Percentiles rank a stretch among this genome's conserved stretches.
Conservation (phyloP, 2,329 filamentous ascomycete species). For the Ustilaginoidea virens region DNA sequence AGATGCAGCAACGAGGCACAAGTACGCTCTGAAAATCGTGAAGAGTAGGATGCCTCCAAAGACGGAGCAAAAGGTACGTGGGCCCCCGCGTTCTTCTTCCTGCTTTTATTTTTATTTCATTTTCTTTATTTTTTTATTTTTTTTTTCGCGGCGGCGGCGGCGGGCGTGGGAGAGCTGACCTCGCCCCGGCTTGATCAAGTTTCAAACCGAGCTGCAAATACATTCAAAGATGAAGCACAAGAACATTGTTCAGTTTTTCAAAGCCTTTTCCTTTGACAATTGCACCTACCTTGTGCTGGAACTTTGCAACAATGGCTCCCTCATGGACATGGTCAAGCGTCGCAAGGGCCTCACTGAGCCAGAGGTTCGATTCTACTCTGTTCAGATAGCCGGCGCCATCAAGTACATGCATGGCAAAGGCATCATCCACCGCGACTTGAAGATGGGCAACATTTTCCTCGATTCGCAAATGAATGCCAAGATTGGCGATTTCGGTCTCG, state of each 20-base stretch:
- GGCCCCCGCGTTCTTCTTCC: too few species aligned
- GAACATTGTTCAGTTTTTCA: conserved; percentile 89
- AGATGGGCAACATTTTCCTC: conserved; percentile 96
- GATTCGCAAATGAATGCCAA: conserved; percentile 95
- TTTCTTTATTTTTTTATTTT: too few species aligned
- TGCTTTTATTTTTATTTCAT: too few species aligned
- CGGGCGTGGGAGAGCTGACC: too few species aligned
- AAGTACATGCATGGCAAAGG: conserved; percentile 95
- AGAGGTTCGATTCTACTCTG: conserved; percentile 82
- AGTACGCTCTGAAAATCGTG: conserved; percentile 68
- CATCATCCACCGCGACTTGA: conserved; percentile 91
- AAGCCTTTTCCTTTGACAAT: conserved; percentile 78
- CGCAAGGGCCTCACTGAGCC: conserved; percentile 82
- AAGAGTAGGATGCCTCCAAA: conserved; percentile 70
- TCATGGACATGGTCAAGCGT: conserved; percentile 96
- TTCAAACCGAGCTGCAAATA: conserved; percentile 81
- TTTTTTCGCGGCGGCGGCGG: too few species aligned
- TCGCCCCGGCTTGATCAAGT: conserved; percentile 21
- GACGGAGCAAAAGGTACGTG: conserved; percentile 64
- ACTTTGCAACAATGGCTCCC: conserved; percentile 84
- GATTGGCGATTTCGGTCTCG: conserved; percentile 91
- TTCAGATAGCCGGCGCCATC: conserved; percentile 91
- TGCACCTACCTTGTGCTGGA: conserved; percentile 92
- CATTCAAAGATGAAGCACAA: conserved; percentile 95
- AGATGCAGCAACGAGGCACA: conserved; percentile 47